Evolutionary conservation across 495 filamentous ascomycete genomes (phyloP).

Genomic region (Arthonia radiata): DNA sequence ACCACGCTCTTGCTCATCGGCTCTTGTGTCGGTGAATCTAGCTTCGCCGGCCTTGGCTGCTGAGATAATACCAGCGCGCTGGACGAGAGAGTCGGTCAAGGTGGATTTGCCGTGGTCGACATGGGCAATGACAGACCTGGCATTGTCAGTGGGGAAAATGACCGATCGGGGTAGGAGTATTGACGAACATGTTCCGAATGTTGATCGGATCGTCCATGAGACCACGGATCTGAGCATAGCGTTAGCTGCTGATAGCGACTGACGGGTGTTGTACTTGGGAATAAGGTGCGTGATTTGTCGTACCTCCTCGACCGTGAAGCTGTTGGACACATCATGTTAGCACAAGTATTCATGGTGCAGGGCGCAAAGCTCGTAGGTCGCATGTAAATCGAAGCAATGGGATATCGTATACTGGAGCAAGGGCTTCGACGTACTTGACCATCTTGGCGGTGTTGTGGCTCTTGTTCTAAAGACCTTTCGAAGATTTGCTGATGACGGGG

Average conservation of each 20-base stretch:
- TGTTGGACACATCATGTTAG: conserved; percentile 19
- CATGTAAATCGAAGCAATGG: background rate
- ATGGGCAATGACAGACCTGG: conserved; percentile 99
- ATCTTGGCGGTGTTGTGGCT: conserved; percentile 70
- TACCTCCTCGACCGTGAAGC: conserved; percentile 97
- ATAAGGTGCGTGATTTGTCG: conserved; percentile 7
- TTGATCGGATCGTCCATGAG: conserved; percentile 97
- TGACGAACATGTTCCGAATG: conserved; percentile 99
- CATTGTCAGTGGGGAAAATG: too few relatives aligned
- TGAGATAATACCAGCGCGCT: conserved; percentile 98
- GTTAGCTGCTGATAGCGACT: conserved; percentile 9
- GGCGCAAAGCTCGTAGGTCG: background rate
- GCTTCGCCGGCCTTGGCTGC: conserved; percentile 88
- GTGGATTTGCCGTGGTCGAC: conserved; percentile 99
- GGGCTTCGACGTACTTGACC: conserved; percentile 74
- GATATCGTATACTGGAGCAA: conserved; percentile 3
- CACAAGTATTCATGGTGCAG: conserved; percentile 1
- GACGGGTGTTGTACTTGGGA: background rate
- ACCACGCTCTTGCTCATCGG: conserved; percentile 96
- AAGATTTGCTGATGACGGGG: too few relatives aligned
- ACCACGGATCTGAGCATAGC: conserved; percentile 39
- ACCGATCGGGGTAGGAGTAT: too few relatives aligned
- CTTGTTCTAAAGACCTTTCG: conserved; percentile 20
- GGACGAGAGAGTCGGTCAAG: conserved; percentile 93
- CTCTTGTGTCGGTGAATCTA: conserved; percentile 88